Evolutionary conservation across 2,329 filamentous ascomycete genomes (phyloP).

Genomic region (Ambrosiella cleistominuta): DNA sequence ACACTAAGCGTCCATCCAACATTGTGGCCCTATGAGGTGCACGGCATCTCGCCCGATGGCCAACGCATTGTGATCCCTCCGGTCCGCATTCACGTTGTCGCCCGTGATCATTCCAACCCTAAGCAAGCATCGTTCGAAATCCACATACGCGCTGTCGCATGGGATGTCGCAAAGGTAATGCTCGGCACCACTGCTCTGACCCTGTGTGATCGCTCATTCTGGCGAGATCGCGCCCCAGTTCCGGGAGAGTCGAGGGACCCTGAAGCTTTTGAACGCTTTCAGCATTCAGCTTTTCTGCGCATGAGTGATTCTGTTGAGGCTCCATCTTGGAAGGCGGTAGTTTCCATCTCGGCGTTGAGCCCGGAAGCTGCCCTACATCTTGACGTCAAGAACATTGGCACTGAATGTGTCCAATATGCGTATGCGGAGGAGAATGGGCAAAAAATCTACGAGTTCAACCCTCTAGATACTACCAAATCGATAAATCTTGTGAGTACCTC

Average conservation of each 20-base stretch:
- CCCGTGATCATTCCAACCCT: not conserved
- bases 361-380: not conserved
- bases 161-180: not conserved
- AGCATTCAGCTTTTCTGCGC: no score
- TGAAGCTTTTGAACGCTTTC: no score
- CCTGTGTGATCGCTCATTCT: not conserved
- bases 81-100: not conserved
- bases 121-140: not conserved
- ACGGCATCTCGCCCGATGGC: no score
- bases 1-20: no score
- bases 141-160: not conserved
- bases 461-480: no score
- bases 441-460: no score
- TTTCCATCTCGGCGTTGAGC: not conserved
- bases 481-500: no score
- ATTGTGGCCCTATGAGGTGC: no score
- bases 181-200: not conserved
- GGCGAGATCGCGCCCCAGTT: not conserved
- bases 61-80: not conserved
- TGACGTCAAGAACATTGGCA: not conserved
- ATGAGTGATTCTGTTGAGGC: no score
- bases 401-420: not conserved
- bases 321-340: no score
- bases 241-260: no score
- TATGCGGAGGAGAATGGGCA: not conserved